phyloP scores from a whole-genome alignment of 2,329 filamentous ascomycete genomes.

The Chaetothyriales sp. region DNA sequence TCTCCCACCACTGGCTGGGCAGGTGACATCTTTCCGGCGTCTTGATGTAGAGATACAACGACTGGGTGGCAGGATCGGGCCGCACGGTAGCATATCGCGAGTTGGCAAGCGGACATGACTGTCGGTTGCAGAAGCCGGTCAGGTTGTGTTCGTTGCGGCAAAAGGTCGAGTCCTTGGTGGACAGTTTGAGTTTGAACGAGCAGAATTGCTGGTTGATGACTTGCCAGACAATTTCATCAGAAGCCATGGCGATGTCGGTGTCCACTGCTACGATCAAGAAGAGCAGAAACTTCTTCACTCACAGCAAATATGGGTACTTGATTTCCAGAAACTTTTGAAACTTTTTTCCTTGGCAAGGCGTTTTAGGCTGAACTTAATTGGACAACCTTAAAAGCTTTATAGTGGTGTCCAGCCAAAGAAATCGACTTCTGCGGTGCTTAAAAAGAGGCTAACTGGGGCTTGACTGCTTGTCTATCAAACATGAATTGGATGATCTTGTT shows the following conservation, averaged over 20 bases:
- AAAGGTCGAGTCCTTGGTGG: constrained; percentile 76
- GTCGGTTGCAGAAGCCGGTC: constrained; percentile 66
- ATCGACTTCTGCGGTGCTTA: too few species aligned
- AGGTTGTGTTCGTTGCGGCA: constrained; percentile 92
- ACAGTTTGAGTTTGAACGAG: constrained; percentile 84
- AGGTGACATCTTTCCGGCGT: constrained; percentile 77
- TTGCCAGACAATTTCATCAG: constrained; percentile 94
- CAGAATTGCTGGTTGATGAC: constrained; percentile 94
- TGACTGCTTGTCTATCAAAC: too few species aligned
- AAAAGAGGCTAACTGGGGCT: too few species aligned
- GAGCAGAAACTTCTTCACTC: neutral
- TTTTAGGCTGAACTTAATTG: neutral
- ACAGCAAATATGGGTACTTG: too few species aligned
- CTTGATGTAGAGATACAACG: constrained; percentile 93
- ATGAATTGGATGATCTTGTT: too few species aligned
- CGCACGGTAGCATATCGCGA: constrained; percentile 85
- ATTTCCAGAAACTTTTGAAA: neutral
- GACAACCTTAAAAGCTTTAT: too few species aligned
- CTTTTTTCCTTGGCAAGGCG: neutral
- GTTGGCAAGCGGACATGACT: constrained; percentile 83
- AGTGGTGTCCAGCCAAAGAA: too few species aligned
- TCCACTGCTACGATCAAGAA: neutral
- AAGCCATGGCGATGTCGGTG: constrained; percentile 46
- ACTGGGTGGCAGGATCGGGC: constrained; percentile 61
- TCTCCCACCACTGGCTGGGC: constrained; percentile 87